Evolutionary conservation across 768 basidiomycete genomes (phyloP), one percentile per base, ranked within the genome.

Genomic region (Boletus pseudopeckii): DNA sequence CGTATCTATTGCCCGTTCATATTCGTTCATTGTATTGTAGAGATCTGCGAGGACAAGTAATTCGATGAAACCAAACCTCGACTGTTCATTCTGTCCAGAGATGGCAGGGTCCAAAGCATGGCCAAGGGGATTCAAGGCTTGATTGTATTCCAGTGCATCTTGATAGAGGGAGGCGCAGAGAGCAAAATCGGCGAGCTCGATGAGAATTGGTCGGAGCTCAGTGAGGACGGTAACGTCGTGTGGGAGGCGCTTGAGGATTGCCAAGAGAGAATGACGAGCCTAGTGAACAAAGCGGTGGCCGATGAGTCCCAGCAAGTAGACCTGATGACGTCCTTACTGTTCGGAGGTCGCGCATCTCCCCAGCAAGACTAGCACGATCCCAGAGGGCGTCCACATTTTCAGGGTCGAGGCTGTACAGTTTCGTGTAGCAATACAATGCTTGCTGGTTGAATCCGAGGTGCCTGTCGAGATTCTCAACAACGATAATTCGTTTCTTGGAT

Each of bases 141-240:
- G 47, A 15, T 48, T 18, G 37, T 48, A 20, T 15, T 38, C 47
- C 10, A 38, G 22, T 3, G 47, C 47, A 20, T 28, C 26, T 18
- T 38, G 47, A 38, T 38, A 48, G 13, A 48, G 47, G 26, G 26
- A 48, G 8, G 47, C 37, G 14, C 47, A 48, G 1, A 38, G 47
- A 38, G 26, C 7, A 9, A 48, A 38, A 7, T 48, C 47, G 18
- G 24, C 13, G 26, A 48, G 47, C 36, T 48, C 47, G 8, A 48
- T 48, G 36, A 48, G 36, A 28, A 48, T 18, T 8, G 47, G 81
- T 1, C 87, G 84, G 8, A 95, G 76, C 64, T 94, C 89, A 41
- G 80, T 78, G 4, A 98, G 77, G 40, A 95, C 83, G 20, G 79
- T 80, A 20, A 92, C 77, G 60, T 95, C 86, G 66, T 93, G 85